Conservation (phyloP, 768 basidiomycete genomes). For the Podaxis carcinomalis region DNA sequence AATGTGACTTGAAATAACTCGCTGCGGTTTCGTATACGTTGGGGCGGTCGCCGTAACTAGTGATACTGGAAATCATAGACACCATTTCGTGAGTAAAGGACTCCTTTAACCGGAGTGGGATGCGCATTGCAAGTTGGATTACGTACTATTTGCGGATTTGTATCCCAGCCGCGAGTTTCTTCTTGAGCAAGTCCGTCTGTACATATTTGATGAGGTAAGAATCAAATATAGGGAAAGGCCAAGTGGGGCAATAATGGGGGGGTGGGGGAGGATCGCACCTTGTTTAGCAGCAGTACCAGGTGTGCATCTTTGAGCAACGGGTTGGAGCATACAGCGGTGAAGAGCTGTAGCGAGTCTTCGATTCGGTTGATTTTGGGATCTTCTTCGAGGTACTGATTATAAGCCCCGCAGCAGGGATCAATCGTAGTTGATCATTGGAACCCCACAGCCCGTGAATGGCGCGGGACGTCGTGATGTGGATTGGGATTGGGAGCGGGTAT, state of each 20-base stretch:
- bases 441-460: neutral
- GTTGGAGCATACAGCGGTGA: slow-evolving; percentile 72
- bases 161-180: slow-evolving; percentile 65
- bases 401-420: neutral
- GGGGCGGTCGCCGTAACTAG: slow-evolving; percentile 68
- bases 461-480: neutral
- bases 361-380: slow-evolving; percentile 76
- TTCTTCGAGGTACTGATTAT: slow-evolving; percentile 72
- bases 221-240: neutral
- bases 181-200: slow-evolving; percentile 67
- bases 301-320: slow-evolving; percentile 69
- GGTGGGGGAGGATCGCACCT: slow-evolving; percentile 39
- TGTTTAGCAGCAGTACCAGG: slow-evolving; percentile 74
- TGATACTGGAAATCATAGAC: slow-evolving; percentile 46
- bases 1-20: slow-evolving; percentile 83
- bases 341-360: slow-evolving; percentile 78
- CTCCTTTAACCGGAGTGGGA: neutral
- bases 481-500: neutral
- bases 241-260: slow-evolving; percentile 4
- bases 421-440: neutral
- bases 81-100: neutral
- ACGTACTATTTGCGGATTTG: slow-evolving; percentile 76
- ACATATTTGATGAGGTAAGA: neutral
- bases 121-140: slow-evolving; percentile 3
- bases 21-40: slow-evolving; percentile 70